A percentile compares a stretch with the other conserved stretches of the same genome.
Conservation (phyloP, 2,329 filamentous ascomycete species). For the Shiraia sp. region DNA sequence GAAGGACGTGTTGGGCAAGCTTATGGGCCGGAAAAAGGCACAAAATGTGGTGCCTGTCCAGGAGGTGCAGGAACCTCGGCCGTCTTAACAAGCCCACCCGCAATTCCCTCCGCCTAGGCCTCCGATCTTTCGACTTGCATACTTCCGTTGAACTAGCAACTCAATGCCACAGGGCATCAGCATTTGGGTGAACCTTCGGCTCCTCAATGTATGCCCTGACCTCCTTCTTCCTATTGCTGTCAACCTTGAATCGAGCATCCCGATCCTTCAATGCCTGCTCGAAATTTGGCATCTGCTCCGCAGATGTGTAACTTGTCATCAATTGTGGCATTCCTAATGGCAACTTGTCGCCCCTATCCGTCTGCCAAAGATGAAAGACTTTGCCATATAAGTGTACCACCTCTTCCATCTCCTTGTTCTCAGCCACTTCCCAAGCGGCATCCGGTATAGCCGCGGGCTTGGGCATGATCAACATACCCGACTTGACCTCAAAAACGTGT, state of each 20-base stretch:
- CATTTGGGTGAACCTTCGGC: slow-evolving; percentile 53
- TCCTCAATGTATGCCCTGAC: slow-evolving; percentile 57
- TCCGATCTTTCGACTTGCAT: no score
- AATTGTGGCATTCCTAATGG: slow-evolving; percentile 65
- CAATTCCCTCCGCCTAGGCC: neutral
- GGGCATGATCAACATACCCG: slow-evolving; percentile 80
- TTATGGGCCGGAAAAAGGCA: slow-evolving; percentile 38
- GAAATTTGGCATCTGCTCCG: slow-evolving; percentile 53
- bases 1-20: slow-evolving; percentile 41
- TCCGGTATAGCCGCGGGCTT: slow-evolving; percentile 59
- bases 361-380: slow-evolving; percentile 84
- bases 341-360: slow-evolving; percentile 70
- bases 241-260: slow-evolving; percentile 58
- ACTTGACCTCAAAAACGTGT: slow-evolving; percentile 75
- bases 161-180: slow-evolving; percentile 52
- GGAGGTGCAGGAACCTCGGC: slow-evolving; percentile 28
- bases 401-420: slow-evolving; percentile 80
- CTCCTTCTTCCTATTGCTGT: slow-evolving; percentile 57
- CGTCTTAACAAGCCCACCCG: slow-evolving; percentile 10
- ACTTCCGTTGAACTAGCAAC: no score
- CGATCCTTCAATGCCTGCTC: slow-evolving; percentile 54
- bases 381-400: slow-evolving; percentile 79
- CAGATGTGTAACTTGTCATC: slow-evolving; percentile 64
- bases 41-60: slow-evolving; percentile 30
- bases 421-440: slow-evolving; percentile 72